phyloP scores from a whole-genome alignment of 1,139 yeast genomes.

The Meyerozyma sp. region DNA sequence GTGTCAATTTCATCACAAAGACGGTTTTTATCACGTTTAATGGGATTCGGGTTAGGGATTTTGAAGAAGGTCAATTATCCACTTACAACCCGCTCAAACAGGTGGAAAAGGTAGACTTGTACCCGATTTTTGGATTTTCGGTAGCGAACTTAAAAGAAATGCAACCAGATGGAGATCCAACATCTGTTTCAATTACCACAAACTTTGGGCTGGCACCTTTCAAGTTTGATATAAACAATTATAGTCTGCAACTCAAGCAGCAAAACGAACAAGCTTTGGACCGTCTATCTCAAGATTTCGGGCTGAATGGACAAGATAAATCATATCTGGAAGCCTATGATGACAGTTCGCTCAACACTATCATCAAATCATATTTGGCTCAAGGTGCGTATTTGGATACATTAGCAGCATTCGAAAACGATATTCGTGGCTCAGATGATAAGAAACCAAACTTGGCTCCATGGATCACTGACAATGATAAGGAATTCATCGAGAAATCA shows the following conservation, averaged over 20 bases:
- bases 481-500: constrained; percentile 17
- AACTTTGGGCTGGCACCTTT: constrained; percentile 74
- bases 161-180: not conserved
- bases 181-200: constrained; percentile 33
- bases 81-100: constrained; percentile 27
- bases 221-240: constrained; percentile 64
- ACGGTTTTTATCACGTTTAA: constrained; percentile 76
- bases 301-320: constrained; percentile 12
- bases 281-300: constrained; percentile 16
- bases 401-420: constrained; percentile 50
- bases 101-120: constrained; percentile 21
- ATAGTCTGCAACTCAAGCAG: constrained; percentile 43
- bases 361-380: constrained; percentile 65
- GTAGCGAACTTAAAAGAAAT: constrained; percentile 4
- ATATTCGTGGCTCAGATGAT: constrained; percentile 30
- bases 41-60: constrained; percentile 48
- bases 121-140: constrained; percentile 12
- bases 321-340: constrained; percentile 4
- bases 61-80: constrained; percentile 44
- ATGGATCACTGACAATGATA: constrained; percentile 9
- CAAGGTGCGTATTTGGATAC: constrained; percentile 72
- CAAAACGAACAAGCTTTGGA: constrained; percentile 14
- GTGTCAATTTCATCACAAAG: constrained; percentile 63
- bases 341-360: constrained; percentile 37
- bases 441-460: constrained; percentile 12